These are phyloP conservation scores for Pseudonitzschia delicatissima DNA, from an alignment of 108 stramenopile genomes.

Conservation along the genomic window DNA sequence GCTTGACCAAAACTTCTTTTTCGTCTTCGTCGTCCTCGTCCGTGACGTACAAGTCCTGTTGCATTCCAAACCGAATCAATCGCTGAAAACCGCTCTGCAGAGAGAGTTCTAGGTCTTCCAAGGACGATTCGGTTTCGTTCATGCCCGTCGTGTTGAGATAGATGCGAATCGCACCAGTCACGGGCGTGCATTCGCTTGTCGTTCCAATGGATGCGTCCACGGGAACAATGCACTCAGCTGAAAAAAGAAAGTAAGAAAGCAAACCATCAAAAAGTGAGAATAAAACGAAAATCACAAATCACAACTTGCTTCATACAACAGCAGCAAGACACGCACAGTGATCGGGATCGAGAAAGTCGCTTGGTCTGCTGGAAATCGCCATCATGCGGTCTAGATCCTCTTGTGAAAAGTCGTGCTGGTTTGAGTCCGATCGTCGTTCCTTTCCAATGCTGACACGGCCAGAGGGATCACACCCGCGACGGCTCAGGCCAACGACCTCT, in stretches of 20 bases:
- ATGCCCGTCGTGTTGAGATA: slow-evolving; percentile 14
- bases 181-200: slow-evolving; percentile 6
- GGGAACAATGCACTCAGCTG: slow-evolving; percentile 8
- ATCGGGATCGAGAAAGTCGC: slow-evolving; percentile 10
- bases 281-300: not conserved
- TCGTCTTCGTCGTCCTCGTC: not conserved
- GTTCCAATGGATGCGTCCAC: not conserved
- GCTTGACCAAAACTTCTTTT: slow-evolving; percentile 2
- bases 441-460: not conserved
- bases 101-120: not conserved
- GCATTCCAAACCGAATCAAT: slow-evolving; percentile 16
- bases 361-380: slow-evolving; percentile 12
- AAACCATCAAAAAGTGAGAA: not conserved
- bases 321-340: not conserved
- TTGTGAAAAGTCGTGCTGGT: slow-evolving; percentile 5
- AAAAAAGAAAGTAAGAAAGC: not conserved
- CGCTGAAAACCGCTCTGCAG: slow-evolving; percentile 9
- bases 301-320: not conserved
- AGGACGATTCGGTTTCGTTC: not conserved
- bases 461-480: not conserved
- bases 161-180: slow-evolving; percentile 9
- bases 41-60: not conserved
- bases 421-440: not conserved
- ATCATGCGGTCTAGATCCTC: not conserved
- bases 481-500: not conserved